Evolutionary conservation across 2,329 filamentous ascomycete genomes (phyloP), one percentile per base, ranked within the genome.

Genomic region (Purpureocillium lavendulum): DNA sequence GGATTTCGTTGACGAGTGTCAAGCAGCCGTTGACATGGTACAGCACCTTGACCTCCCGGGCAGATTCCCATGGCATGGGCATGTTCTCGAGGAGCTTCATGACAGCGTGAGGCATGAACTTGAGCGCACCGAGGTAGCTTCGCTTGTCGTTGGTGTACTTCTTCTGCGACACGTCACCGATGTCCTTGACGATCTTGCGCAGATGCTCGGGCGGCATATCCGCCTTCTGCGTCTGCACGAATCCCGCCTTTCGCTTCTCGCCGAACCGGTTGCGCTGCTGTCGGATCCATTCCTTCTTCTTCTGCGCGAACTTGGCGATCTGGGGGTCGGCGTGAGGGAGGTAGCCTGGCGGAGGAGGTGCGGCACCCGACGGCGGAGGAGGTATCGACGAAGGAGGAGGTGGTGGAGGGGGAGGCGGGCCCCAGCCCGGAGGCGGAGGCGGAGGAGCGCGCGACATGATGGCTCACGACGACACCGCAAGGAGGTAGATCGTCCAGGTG

Each of bases 11-110:
- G 54, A 98, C 94, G 40, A 98, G 68, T 2, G 92, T 98, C 64
- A 98, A 65, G 57, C 94, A 98, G 24, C 92, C 92, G 56, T 98
- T 98, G 54, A 97, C 89, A 58, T 98, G 92, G 61, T 98, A 98
- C 11, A 98, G 72, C 21, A 98, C 92, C 66, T 97, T 97, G 45
- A 98, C 94, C 57, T 98, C 92, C 46, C 89, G 80, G 18, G 87
- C 81, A 41, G 88, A 92, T 67, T 98, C 92, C 92, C 92, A 98
- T 0, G 92, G 92, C 92, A 98, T 98, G 4, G 92, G 92, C 92
- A 98, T 98, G 55, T 98, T 98, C 69, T 98, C 92, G 41, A 98
- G 65, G 17, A 98, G 74, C 70, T 98, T 98, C 67, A 98, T 67
- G 10, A 98, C 92, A 6, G 92, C 92, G 59, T 98, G 92, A 1